A percentile compares a stretch with the other conserved stretches of the same genome.
These are phyloP conservation scores for Coniosporium apollinis DNA, from an alignment of 495 filamentous ascomycete species.

Conservation along the genomic window DNA sequence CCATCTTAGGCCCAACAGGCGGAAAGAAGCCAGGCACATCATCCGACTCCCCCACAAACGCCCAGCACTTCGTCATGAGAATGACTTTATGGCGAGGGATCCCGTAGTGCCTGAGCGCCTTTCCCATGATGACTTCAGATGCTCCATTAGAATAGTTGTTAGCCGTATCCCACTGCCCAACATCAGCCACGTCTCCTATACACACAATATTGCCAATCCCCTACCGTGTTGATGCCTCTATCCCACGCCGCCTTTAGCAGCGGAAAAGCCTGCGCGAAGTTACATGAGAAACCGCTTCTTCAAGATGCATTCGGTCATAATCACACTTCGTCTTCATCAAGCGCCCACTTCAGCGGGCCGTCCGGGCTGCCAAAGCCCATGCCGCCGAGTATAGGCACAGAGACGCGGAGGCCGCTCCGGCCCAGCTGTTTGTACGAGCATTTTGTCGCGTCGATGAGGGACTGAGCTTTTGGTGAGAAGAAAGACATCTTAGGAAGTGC, in stretches of 20 bases:
- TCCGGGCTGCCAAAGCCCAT: slow-evolving; percentile 28
- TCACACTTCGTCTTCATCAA: slow-evolving; percentile 24
- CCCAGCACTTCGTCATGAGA: slow-evolving; percentile 30
- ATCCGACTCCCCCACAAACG: slow-evolving; percentile 23
- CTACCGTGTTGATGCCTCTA: slow-evolving; percentile 22
- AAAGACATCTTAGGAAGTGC: too few species aligned
- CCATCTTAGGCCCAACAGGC: slow-evolving; percentile 11
- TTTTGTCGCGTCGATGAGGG: too few species aligned
- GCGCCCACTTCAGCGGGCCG: slow-evolving; percentile 26
- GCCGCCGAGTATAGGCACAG: slow-evolving; percentile 30
- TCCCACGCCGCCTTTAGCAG: slow-evolving; percentile 26
- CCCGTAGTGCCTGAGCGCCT: slow-evolving; percentile 29
- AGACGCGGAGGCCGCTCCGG: slow-evolving; percentile 28
- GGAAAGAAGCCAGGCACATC: too few species aligned
- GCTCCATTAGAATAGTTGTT: slow-evolving; percentile 26
- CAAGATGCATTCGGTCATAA: not conserved
- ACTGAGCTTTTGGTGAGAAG: too few species aligned
- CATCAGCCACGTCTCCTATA: slow-evolving; percentile 1
- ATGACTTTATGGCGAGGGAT: slow-evolving; percentile 29
- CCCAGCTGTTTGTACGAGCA: slow-evolving; percentile 17
- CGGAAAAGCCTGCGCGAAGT: slow-evolving; percentile 2
- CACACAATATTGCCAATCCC: too few species aligned
- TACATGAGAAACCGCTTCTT: not conserved
- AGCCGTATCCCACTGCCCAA: slow-evolving; percentile 21
- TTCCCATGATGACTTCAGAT: slow-evolving; percentile 29